Evolutionary conservation across 106 monocot genomes (phyloP), one percentile per base, ranked within the genome.

Genomic region (Apostasia ramifera): DNA sequence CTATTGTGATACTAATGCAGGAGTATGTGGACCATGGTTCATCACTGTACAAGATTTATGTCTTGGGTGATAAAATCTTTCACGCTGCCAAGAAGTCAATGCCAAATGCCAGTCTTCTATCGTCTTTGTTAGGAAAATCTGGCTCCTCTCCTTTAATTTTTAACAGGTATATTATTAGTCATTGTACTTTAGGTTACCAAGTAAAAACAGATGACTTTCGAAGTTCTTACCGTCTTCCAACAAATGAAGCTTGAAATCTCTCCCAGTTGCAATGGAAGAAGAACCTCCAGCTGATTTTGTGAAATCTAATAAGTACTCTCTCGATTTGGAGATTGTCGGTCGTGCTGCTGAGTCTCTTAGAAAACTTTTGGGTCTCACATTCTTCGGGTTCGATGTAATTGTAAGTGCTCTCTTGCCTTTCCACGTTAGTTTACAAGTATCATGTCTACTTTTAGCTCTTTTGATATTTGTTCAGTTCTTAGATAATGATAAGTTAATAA

Each of bases 311-410:
- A 70, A 74, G 42, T 47, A 68, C 55, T 71, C 54, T 67, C 74
- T 98, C 40, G 90, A 93, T 72, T 44, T 83, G 8, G 81, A 77
- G 56, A 74, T 90, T 54, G 80, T 93, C 4, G 58, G 75, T 56
- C 62, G 64, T 69, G 87, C 93, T 51, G 90, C 98, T 57, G 70
- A 82, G 68, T 93, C 81, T 75, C 76, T 98, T 26, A 86, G 75
- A 73, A 57, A 61, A 53, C 57, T 45, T 39, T 88, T 98, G 7
- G 78, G 79, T 42, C 90, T 98, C 47, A 93, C 98, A 10, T 85
- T 98, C 71, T 90, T 98, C 77, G 98, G 98, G 61, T 98, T 98
- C 76, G 98, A 98, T 88, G 86, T 93, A 72, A 90, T 98, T 75
- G 93, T 98, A 78, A 97, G 92, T 81, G 43, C 10, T 65, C 39